Evolutionary conservation across 768 basidiomycete species (phyloP), one percentile per base, ranked within the genome.

Genomic region (Tylopilus sp.): DNA sequence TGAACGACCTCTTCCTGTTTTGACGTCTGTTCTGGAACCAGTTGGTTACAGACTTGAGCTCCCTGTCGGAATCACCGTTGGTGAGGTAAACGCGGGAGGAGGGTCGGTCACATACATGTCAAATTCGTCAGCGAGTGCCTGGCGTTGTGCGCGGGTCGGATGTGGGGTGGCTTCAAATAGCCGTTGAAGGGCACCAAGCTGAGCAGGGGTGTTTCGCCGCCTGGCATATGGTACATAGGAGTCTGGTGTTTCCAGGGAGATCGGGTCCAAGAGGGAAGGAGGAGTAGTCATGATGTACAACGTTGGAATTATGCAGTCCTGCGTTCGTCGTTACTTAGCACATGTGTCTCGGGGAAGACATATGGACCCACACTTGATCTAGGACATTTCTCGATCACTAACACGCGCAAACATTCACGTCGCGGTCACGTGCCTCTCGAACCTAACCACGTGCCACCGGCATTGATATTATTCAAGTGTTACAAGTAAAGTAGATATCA

Each of bases 11-110:
- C 45, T 44, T 65, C 48, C 61, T 60, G 12, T 66, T 84, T 60
- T 89, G 86, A 19, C 87, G 84, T 69, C 80, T 87, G 69, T 90
- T 89, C 68, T 90, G 88, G 65, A 89, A 89, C 88, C 88, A 90
- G 45, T 88, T 85, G 12, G 86, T 85, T 48, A 85, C 83, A 1
- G 83, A 84, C 60, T 83, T 84, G 26, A 78, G 74, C 64, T 85
- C 83, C 84, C 84, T 85, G 19, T 37, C 33, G 16, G 22, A 16
- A 21, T 8, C 7, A 3, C 4, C 17, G 13, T 25, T 31, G 19
- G 53, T 69, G 43, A 60, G 54, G 12, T 36, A 11, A 36, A 37
- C 16, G 29, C 25, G 5, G 12, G 19, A 22, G 16, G 17, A 3
- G 8, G 41, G 24, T 5, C 22, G 16, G 21, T 5, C 36, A 62